Evolutionary conservation across 306 rosid species (phyloP), one percentile per base, ranked within the genome.

Genomic region (Senna tora): DNA sequence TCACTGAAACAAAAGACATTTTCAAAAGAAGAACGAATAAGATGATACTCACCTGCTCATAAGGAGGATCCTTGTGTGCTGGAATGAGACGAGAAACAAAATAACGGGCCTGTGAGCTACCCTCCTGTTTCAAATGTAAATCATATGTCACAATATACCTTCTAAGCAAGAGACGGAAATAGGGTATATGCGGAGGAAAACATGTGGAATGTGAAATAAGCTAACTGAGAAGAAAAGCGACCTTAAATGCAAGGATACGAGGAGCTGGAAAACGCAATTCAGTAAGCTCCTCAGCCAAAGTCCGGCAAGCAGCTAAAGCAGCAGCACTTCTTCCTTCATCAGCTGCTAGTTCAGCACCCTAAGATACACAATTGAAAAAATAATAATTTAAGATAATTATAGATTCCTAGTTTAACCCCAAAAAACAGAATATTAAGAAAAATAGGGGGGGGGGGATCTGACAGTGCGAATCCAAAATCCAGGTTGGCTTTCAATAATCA

Each of bases 41-140:
- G 58, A 32, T 42, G 58, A 22, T 59, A 65, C 87, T 88, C 69
- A 87, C 99, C 96, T 95, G 99, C 82, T 95, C 99, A 66, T 95
- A 95, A 63, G 99, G 97, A 83, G 99, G 99, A 83, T 95, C 99
- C 83, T 87, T 91, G 88, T 95, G 97, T 16, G 97, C 96, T 10
- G 97, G 96, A 65, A 91, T 88, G 77, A 95, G 97, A 53, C 96
- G 96, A 12, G 99, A 89, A 52, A 88, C 96, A 51, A 95, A 91
- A 77, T 91, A 95, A 28, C 99, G 87, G 56, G 97, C 96, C 72
- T 88, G 99, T 42, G 99, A 95, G 84, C 97, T 95, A 79, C 97
- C 97, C 84, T 91, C 99, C 99, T 94, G 97, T 85, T 77, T 70
- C 67, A 72, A 58, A 49, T 74, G 57, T 64, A 59, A 74, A 71